These are phyloP conservation scores for Cercis canadensis DNA, from an alignment of 306 rosid genomes.

Conservation along the genomic window DNA sequence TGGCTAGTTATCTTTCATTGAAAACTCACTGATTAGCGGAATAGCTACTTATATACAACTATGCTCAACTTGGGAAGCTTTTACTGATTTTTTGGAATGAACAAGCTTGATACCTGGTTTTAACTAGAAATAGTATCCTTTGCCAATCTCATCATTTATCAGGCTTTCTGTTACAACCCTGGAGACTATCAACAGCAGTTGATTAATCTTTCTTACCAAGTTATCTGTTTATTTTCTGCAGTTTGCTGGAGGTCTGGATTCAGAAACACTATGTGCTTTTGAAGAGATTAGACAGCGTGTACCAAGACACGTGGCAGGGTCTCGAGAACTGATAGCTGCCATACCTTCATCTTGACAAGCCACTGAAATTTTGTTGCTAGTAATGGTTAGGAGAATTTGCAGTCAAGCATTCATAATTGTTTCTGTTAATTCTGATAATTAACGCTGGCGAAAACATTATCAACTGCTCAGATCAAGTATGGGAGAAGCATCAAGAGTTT, in stretches of 20 bases:
- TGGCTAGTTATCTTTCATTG: background rate
- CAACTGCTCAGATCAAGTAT: slow-evolving; percentile 26
- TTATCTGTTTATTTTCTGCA: slow-evolving; percentile 43
- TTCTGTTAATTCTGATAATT: slow-evolving; percentile 28
- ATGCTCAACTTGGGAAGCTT: background rate
- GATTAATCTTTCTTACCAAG: slow-evolving; percentile 2
- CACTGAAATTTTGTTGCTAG: slow-evolving; percentile 27
- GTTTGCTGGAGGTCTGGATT: slow-evolving; percentile 95
- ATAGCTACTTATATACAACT: background rate
- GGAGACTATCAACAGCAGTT: background rate
- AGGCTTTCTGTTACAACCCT: background rate
- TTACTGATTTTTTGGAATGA: background rate
- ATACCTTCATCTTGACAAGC: slow-evolving; percentile 59
- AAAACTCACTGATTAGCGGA: background rate
- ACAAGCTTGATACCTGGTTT: background rate
- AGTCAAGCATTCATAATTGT: slow-evolving; percentile 40
- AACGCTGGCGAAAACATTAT: slow-evolving; percentile 8
- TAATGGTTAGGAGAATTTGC: slow-evolving; percentile 34
- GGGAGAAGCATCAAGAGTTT: slow-evolving; percentile 24
- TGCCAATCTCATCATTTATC: background rate
- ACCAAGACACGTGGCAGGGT: slow-evolving; percentile 59
- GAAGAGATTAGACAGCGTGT: slow-evolving; percentile 83
- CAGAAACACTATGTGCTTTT: slow-evolving; percentile 83
- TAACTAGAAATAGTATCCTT: background rate
- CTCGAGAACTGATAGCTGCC: slow-evolving; percentile 65